Percentiles rank a stretch among this genome's conserved stretches.
phyloP scores from a whole-genome alignment of 2,329 filamentous ascomycete species.

The Pseudogymnoascus sp. region DNA sequence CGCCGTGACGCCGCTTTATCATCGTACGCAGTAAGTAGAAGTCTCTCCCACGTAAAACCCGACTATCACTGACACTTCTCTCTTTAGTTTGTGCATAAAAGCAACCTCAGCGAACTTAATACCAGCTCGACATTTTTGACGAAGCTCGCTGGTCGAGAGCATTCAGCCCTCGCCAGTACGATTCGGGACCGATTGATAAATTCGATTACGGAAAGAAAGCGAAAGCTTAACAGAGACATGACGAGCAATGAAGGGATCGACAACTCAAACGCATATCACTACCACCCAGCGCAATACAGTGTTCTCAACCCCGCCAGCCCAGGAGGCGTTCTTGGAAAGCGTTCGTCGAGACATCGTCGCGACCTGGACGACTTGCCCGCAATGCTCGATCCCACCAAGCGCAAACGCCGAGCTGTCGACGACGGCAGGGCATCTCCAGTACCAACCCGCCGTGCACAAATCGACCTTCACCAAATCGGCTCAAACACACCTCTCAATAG shows the following conservation, averaged over 20 bases:
- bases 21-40: conserved; percentile 63
- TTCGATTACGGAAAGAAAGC: conserved; percentile 57
- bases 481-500: conserved; percentile 55
- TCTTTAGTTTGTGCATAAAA: conserved; percentile 54
- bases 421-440: conserved; percentile 55
- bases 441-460: conserved; percentile 44
- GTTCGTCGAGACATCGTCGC: conserved; percentile 55
- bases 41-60: conserved; percentile 10
- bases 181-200: conserved; percentile 62
- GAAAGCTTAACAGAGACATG: conserved; percentile 57
- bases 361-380: conserved; percentile 48
- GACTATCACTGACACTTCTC: conserved; percentile 18
- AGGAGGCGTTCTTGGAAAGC: conserved; percentile 55
- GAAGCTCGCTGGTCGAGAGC: conserved; percentile 56
- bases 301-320: conserved; percentile 58
- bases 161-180: conserved; percentile 51
- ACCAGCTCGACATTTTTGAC: conserved; percentile 55
- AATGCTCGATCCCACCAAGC: conserved; percentile 52
- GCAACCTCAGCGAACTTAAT: conserved; percentile 52
- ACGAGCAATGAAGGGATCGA: conserved; percentile 57
- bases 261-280: conserved; percentile 56
- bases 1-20: conserved; percentile 77
- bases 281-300: conserved; percentile 63
- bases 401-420: conserved; percentile 53
- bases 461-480: conserved; percentile 40